Evolutionary conservation across 2,329 filamentous ascomycete species (phyloP).

Genomic region (Fusarium brevicatenulatum): DNA sequence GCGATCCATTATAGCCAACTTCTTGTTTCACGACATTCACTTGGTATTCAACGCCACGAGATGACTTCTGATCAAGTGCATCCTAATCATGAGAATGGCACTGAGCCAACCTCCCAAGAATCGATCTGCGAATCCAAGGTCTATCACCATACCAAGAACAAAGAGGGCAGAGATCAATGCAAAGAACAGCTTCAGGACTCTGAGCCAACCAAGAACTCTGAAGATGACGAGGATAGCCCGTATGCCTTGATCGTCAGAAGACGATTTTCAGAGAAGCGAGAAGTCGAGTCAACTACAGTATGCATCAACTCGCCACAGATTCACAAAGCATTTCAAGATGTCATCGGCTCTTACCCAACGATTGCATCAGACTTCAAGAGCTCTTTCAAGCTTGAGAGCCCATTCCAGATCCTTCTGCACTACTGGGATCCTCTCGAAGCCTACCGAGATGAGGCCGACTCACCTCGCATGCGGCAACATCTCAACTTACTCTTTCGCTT

Average conservation of each 20-base stretch:
- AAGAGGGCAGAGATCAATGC: not conserved
- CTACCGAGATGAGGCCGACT: not conserved
- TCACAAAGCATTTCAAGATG: not conserved
- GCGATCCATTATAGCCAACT: not conserved
- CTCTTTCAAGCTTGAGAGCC: not conserved
- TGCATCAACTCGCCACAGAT: not conserved
- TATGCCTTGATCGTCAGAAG: not conserved
- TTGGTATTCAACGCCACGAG: accelerated
- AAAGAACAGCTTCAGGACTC: not conserved
- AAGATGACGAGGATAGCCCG: not conserved
- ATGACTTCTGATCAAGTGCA: not conserved
- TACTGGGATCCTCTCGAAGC: not conserved
- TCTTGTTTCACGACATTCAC: accelerated
- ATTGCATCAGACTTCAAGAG: not conserved
- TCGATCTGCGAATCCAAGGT: not conserved
- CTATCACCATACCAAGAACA: not conserved
- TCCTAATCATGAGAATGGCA: not conserved
- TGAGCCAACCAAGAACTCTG: not conserved
- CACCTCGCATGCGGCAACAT: not conserved
- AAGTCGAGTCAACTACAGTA: not conserved
- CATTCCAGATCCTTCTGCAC: not conserved
- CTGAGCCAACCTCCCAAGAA: not conserved
- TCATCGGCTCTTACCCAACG: not conserved
- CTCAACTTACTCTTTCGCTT: not conserved
- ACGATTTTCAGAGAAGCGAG: not conserved